Base-by-base conservation (phyloP, 108 stramenopile genomes). In the Chaetoceros muelleri region DNA sequence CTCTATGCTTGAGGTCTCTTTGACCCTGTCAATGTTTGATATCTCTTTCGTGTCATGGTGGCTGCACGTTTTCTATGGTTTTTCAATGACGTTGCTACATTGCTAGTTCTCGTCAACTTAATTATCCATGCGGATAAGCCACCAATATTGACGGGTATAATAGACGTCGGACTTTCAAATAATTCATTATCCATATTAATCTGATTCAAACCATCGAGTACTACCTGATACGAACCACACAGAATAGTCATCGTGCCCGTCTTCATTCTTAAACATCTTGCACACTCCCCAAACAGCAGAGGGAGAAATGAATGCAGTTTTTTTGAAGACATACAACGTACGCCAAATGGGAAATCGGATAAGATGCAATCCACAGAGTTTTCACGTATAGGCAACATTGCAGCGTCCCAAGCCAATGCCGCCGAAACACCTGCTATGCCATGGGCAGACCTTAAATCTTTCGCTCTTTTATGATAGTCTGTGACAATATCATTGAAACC, bases 321-420 rank as follows among this genome's bases (percentile, higher is more conserved):
- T 47, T 44, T 65, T 8, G 61, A 29, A 3, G 77, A 75, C 3
- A 85, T 30, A 52, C 83, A 85, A 26, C 55, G 58, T 48, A 72
- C 56, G 8, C 83, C 83, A 65, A 85, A 85, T 31, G 83, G 83
- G 21, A 85, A 65, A 58, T 85, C 83, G 18, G 79, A 76, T 7
- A 81, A 63, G 7, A 75, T 47, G 10, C 50, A 72, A 57, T 85
- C 83, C 19, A 79, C 74, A 53, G 62, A 60, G 27, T 60, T 59
- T 23, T 65, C 55, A 26, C 83, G 74, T 5, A 85, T 17, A 8
- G 83, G 83, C 23, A 81, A 47, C 21, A 64, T 52, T 17, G 75
- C 48, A 2, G 83, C 83, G 61, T 85, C 83, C 77, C 79, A 80
- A 0, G 65, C 67, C 2, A 64, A 66, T 61, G 19, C 29, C 28